Evolutionary conservation across 352 stramenopile species (phyloP), one percentile per base, ranked within the genome.

Genomic region (Bremia lactucae): DNA sequence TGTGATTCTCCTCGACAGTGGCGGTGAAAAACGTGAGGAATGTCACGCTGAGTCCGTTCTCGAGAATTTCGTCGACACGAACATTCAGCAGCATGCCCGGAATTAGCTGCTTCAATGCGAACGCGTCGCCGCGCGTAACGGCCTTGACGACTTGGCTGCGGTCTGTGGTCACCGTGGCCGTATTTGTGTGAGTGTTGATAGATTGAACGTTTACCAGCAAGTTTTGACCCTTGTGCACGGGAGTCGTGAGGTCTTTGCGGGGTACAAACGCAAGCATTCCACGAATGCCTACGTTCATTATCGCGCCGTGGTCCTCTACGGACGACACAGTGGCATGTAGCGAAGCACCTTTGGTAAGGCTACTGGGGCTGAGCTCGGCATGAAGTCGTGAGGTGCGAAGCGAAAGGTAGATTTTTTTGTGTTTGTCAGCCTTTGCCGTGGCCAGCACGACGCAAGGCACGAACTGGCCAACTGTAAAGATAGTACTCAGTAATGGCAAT

Each of bases 51-150:
- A 95, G 65, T 0, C 83, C 82, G 47, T 93, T 94, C 41, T 68
- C 56, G 39, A 94, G 61, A 24, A 93, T 77, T 11, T 92, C 77
- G 44, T 97, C 91, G 6, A 98, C 81, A 31, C 80, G 83, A 15
- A 94, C 79, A 54, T 96, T 89, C 3, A 96, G 68, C 46, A 98
- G 58, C 86, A 95, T 96, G 9, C 93, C 93, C 3, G 92, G 90
- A 34, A 83, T 54, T 13, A 98, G 62, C 22, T 93, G 85, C 36
- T 84, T 76, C 15, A 97, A 55, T 18, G 83, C 92, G 49, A 91
- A 90, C 54, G 68, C 59, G 58, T 92, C 76, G 39, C 75, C 74
- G 44, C 81, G 73, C 10, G 79, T 93, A 20, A 95, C 72, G 3
- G 62, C 67, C 52, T 92, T 92, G 42, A 87, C 62, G 5, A 68